Base-by-base conservation (phyloP, 1,284 basidiomycete species). In the Tylopilus orsonianus region DNA sequence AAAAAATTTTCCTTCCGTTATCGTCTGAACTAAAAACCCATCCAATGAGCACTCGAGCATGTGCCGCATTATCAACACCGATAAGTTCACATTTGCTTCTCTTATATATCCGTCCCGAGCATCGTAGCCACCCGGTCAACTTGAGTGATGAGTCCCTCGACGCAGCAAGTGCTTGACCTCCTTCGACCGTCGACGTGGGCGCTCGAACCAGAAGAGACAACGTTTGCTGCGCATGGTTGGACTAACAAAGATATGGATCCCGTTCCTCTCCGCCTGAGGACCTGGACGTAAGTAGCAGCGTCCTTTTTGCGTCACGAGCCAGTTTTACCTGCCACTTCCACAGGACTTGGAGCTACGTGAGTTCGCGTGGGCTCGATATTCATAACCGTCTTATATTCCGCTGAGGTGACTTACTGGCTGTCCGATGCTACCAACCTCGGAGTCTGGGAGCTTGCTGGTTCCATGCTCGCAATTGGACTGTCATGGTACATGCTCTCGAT, bases 231-330 rank as follows among this genome's bases (percentile, higher is more conserved):
- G 40, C 64, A 68, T 57, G 69, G 73, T 59, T 85, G 82, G 81
- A 85, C 80, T 54, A 89, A 89, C 66, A 77, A 78, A 58, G 85
- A 88, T 59, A 85, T 86, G 80, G 85, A 87, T 55, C 85, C 85
- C 3, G 82, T 85, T 8, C 81, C 82, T 23, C 72, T 68, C 1
- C 62, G 78, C 35, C 55, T 69, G 36, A 67, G 84, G 44, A 86
- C 83, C 8, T 88, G 85, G 87, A 73, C 75, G 20, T 65, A 43
- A 55, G 61, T 52, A 14, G 26, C 10, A 5, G 26, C n/a, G n/a
- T n/a, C n/a, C n/a, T n/a, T n/a, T n/a, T n/a, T n/a, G n/a, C n/a
- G n/a, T n/a, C n/a, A n/a, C n/a, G n/a, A n/a, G n/a, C n/a, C n/a
- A n/a, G n/a, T n/a, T n/a, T n/a, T 36, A 10, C n/a, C 6, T 8